Evolutionary conservation across 495 filamentous ascomycete genomes (phyloP).

Genomic region (Clohesyomyces aquaticus): DNA sequence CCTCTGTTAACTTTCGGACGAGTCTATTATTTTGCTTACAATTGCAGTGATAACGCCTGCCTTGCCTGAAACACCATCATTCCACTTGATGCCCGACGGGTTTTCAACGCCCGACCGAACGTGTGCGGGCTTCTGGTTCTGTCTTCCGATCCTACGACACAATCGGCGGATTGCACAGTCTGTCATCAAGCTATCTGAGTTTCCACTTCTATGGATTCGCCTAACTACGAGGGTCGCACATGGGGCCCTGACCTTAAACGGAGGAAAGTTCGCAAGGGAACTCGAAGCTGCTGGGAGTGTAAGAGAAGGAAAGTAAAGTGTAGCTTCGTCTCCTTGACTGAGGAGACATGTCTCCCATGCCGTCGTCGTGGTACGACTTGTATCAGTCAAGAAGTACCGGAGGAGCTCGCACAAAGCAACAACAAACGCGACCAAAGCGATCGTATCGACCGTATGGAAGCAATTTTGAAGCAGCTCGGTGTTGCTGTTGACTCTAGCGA

Average conservation of each 20-base stretch:
- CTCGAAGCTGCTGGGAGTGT: conserved; percentile 8
- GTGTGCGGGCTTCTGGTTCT: too few relatives aligned
- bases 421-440: background rate
- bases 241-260: background rate
- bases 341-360: background rate
- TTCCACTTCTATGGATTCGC: too few relatives aligned
- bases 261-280: conserved; percentile 9
- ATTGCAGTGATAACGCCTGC: too few relatives aligned
- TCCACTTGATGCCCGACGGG: too few relatives aligned
- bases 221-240: too few relatives aligned
- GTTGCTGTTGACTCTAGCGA: background rate
- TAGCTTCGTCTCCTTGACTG: background rate
- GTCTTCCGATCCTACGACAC: too few relatives aligned
- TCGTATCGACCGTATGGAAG: conserved; percentile 6
- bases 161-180: too few relatives aligned
- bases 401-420: background rate
- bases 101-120: too few relatives aligned
- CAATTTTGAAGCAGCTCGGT: background rate
- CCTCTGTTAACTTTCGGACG: too few relatives aligned
- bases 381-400: conserved; percentile 2
- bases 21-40: too few relatives aligned
- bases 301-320: conserved; percentile 10
- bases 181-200: too few relatives aligned
- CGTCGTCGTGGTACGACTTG: conserved; percentile 4
- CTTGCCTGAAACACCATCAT: too few relatives aligned